phyloP scores from a whole-genome alignment of 768 basidiomycete species.

The Gymnopilus dilepis region DNA sequence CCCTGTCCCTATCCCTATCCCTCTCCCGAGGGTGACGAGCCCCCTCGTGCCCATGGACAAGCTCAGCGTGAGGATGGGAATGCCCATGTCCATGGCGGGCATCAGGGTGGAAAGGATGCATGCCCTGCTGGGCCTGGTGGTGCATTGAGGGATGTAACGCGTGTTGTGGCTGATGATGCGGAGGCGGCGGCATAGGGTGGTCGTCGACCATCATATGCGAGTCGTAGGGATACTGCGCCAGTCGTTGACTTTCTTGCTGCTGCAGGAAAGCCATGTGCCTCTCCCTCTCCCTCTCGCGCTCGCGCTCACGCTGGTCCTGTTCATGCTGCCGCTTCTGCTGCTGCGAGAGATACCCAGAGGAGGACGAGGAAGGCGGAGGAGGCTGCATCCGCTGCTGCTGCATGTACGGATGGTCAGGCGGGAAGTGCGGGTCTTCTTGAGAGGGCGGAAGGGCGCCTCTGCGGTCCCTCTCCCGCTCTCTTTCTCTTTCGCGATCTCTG shows the following conservation, averaged over 20 bases:
- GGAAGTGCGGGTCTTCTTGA: constrained; percentile 3
- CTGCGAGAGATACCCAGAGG: neutral
- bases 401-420: neutral
- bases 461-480: constrained; percentile 15
- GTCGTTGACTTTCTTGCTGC: constrained; percentile 7
- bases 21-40: constrained; percentile 16
- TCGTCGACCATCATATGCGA: constrained; percentile 17
- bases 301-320: constrained; percentile 4
- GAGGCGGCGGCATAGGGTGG: neutral
- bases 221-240: constrained; percentile 7
- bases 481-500: constrained; percentile 11
- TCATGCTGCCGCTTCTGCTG: constrained; percentile 9
- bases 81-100: neutral
- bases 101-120: neutral
- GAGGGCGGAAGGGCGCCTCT: constrained; percentile 6
- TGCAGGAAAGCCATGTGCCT: neutral
- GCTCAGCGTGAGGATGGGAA: neutral
- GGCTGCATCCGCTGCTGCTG: constrained; percentile 4
- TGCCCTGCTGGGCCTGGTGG: neutral
- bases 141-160: constrained; percentile 1
- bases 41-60: neutral
- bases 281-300: neutral
- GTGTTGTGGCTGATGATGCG: neutral
- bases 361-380: neutral
- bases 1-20: constrained; percentile 14